Conservation (phyloP, 2,329 filamentous ascomycete species). For the Fusarium heterosporum region DNA sequence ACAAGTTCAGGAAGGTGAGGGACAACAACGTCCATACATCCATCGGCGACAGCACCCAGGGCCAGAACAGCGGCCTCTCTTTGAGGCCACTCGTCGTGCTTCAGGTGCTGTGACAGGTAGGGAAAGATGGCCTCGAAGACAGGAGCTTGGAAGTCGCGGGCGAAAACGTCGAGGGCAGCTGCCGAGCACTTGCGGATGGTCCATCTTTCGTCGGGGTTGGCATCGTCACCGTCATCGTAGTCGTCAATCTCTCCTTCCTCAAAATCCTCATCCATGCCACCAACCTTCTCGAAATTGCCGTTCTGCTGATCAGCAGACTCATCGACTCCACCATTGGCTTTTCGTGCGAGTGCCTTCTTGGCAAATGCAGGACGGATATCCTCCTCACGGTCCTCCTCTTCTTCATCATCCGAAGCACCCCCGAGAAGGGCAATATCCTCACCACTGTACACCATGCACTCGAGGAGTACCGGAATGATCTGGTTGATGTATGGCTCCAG, state of each 20-base stretch:
- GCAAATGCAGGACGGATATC: conserved; percentile 95
- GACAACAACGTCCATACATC: conserved; percentile 88
- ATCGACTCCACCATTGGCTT: conserved; percentile 64
- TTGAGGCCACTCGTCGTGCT: conserved; percentile 89
- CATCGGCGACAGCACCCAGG: conserved; percentile 92
- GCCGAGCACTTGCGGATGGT: conserved; percentile 97
- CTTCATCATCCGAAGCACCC: conserved; percentile 87
- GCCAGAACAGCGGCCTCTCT: conserved; percentile 95
- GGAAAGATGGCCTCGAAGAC: conserved; percentile 94
- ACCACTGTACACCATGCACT: conserved; percentile 96
- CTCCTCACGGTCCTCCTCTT: conserved; percentile 87
- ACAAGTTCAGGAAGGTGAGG: conserved; percentile 92
- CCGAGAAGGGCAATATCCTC: conserved; percentile 91
- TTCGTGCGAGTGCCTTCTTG: conserved; percentile 71
- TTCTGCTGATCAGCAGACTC: conserved; percentile 65
- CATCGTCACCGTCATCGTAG: conserved; percentile 79
- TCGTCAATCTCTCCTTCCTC: conserved; percentile 90
- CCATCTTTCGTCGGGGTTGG: conserved; percentile 91
- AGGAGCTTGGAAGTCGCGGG: conserved; percentile 85
- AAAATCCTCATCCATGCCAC: conserved; percentile 76
- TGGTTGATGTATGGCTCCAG: conserved; percentile 82
- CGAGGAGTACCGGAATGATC: conserved; percentile 89
- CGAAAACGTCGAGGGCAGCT: conserved; percentile 92
- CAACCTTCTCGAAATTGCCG: conserved; percentile 67
- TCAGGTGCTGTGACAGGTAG: conserved; percentile 90